These are phyloP conservation scores for Clarireedia monteithiana DNA, from an alignment of 2,329 filamentous ascomycete genomes.

Conservation along the genomic window DNA sequence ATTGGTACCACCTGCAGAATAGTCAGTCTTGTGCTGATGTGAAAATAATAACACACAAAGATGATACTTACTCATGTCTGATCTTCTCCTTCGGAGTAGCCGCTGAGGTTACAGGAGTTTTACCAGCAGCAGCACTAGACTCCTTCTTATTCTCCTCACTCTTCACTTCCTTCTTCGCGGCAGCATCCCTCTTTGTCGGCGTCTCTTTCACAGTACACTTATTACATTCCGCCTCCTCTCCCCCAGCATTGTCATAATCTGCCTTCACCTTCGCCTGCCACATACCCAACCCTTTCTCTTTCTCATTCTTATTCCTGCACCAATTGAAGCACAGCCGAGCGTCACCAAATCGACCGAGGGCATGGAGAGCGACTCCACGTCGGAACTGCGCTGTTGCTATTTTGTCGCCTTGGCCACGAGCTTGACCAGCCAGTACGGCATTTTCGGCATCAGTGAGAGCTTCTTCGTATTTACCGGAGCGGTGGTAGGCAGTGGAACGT, in stretches of 20 bases:
- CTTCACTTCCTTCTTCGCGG: neutral
- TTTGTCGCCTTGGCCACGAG: constrained; percentile 65
- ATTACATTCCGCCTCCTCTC: constrained; percentile 40
- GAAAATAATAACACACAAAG: neutral
- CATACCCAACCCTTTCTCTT: constrained; percentile 45
- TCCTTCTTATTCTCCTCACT: neutral
- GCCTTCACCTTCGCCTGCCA: constrained; percentile 49
- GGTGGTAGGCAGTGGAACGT: constrained; percentile 71
- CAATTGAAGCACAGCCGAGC: constrained; percentile 63
- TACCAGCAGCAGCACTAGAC: constrained; percentile 1
- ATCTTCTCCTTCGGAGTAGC: constrained; percentile 48
- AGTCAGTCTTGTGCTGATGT: neutral
- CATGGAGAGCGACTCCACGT: constrained; percentile 65
- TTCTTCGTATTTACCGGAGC: constrained; percentile 49
- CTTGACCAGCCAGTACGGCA: constrained; percentile 52
- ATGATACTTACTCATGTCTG: constrained; percentile 42
- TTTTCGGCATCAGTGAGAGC: constrained; percentile 65
- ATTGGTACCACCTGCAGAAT: constrained; percentile 50
- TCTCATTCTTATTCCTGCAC: constrained; percentile 41
- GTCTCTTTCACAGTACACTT: constrained; percentile 42
- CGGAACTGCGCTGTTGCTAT: constrained; percentile 79
- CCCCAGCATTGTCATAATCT: constrained; percentile 40
- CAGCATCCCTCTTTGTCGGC: constrained; percentile 35
- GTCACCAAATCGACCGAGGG: constrained; percentile 65
- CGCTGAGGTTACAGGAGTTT: neutral